Conservation (phyloP, 176 grass and related monocot species). For the Saccharum officinarum region DNA sequence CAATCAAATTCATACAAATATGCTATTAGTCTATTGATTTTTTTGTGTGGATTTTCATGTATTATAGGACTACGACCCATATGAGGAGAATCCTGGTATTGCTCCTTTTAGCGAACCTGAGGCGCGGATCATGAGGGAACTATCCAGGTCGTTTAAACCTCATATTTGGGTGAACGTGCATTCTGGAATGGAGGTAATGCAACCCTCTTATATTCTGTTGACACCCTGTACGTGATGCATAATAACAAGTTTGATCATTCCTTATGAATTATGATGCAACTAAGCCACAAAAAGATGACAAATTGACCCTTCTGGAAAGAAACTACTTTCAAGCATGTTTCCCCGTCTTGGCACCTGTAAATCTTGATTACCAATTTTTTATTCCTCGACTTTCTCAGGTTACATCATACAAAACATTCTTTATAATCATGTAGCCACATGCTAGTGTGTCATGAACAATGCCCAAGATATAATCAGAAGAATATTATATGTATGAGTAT, state of each 20-base stretch:
- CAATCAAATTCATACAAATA: slow-evolving; percentile 4
- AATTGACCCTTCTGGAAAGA: neutral
- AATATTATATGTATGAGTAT: neutral
- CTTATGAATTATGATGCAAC: neutral
- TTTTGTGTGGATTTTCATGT: slow-evolving; percentile 26
- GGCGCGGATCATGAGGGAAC: slow-evolving; percentile 83
- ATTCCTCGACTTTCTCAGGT: too few species aligned
- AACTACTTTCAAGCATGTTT: neutral
- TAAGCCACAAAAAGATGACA: neutral
- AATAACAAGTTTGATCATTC: neutral
- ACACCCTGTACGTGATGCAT: neutral
- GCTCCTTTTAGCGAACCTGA: slow-evolving; percentile 96
- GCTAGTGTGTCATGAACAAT: neutral
- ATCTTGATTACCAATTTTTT: too few species aligned
- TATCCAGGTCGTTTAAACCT: slow-evolving; percentile 85
- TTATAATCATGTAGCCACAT: neutral
- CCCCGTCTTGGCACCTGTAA: neutral
- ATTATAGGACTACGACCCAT: slow-evolving; percentile 91
- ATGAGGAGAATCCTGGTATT: slow-evolving; percentile 83
- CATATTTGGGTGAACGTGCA: slow-evolving; percentile 99
- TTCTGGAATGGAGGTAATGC: slow-evolving; percentile 95
- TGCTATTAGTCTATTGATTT: neutral
- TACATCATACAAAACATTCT: neutral
- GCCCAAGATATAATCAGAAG: neutral
- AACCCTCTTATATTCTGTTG: neutral